These are phyloP conservation scores for Herpetomonas samuelpessoai DNA, from an alignment of 208 protist species.

Conservation along the genomic window DNA sequence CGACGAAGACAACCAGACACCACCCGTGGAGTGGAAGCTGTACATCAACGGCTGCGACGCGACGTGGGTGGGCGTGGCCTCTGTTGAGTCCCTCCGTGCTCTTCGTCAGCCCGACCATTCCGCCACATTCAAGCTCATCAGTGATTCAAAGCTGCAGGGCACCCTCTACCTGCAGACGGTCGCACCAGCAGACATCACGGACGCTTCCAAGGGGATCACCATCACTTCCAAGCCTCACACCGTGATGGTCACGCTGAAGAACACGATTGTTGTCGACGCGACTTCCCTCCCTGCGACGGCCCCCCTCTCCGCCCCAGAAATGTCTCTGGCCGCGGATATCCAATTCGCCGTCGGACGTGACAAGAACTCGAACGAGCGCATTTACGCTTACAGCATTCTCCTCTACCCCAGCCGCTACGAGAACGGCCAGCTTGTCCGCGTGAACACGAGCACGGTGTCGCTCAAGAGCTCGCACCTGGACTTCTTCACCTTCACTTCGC, in stretches of 20 bases:
- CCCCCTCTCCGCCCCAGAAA: not conserved
- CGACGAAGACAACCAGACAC: slow-evolving; percentile 10
- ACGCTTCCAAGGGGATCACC: slow-evolving; percentile 42
- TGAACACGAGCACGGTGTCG: slow-evolving; percentile 24
- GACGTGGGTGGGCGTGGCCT: slow-evolving; percentile 76
- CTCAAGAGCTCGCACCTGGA: slow-evolving; percentile 34
- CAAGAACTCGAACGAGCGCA: slow-evolving; percentile 48
- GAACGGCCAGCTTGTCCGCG: slow-evolving; percentile 21
- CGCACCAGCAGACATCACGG: slow-evolving; percentile 56
- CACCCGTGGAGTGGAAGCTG: slow-evolving; percentile 67
- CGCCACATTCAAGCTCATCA: slow-evolving; percentile 53
- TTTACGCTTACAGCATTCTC: slow-evolving; percentile 69
- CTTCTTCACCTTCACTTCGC: slow-evolving; percentile 59
- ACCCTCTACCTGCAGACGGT: slow-evolving; percentile 78
- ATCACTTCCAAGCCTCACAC: slow-evolving; percentile 36
- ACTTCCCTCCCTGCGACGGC: slow-evolving; percentile 6
- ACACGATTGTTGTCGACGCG: slow-evolving; percentile 50
- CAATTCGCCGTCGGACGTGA: slow-evolving; percentile 46
- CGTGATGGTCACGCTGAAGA: slow-evolving; percentile 52
- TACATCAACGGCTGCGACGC: slow-evolving; percentile 85
- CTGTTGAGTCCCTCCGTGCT: slow-evolving; percentile 61
- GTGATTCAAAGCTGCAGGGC: slow-evolving; percentile 50
- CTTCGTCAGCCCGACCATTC: slow-evolving; percentile 57
- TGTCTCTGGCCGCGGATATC: slow-evolving; percentile 46
- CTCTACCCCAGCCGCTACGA: slow-evolving; percentile 61